Evolutionary conservation across 768 basidiomycete genomes (phyloP).

Genomic region (Lyophyllum decastes): DNA sequence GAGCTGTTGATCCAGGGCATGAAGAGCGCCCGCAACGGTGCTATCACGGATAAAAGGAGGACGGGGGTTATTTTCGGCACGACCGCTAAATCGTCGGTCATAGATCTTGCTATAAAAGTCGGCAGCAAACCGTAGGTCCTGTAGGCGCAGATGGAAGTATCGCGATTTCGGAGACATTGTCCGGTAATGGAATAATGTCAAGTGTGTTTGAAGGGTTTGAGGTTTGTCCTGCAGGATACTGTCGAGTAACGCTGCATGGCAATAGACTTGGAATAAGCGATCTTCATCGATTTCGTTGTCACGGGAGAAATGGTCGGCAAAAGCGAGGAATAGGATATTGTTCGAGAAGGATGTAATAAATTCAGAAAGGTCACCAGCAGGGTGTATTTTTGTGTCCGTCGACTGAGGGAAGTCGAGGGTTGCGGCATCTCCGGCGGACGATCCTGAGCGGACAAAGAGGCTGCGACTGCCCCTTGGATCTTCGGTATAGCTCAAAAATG

Average conservation of each 20-base stretch:
- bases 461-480: constrained; percentile 93
- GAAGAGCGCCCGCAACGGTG: constrained; percentile 65
- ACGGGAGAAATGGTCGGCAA: constrained; percentile 77
- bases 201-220: constrained; percentile 71
- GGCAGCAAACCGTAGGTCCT: constrained; percentile 72
- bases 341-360: constrained; percentile 90
- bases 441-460: constrained; percentile 85
- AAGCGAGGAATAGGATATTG: constrained; percentile 75
- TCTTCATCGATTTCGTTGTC: constrained; percentile 62
- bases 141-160: constrained; percentile 67
- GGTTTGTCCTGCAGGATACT: constrained; percentile 92
- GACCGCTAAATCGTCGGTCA: constrained; percentile 73
- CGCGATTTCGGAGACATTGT: constrained; percentile 55
- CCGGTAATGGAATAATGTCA: constrained; percentile 71
- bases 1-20: constrained; percentile 61
- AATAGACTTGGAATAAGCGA: constrained; percentile 66
- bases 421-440: constrained; percentile 81
- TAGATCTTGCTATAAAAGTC: constrained; percentile 80
- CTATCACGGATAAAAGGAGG: constrained; percentile 73
- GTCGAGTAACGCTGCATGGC: constrained; percentile 78
- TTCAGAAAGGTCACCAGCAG: constrained; percentile 74
- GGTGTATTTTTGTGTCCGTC: constrained; percentile 64
- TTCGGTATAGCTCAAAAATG: constrained; percentile 90
- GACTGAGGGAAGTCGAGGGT: constrained; percentile 83
- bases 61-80: constrained; percentile 62